These are phyloP conservation scores for Colletotrichum sp. DNA, from an alignment of 2,329 filamentous ascomycete genomes.

Conservation along the genomic window DNA sequence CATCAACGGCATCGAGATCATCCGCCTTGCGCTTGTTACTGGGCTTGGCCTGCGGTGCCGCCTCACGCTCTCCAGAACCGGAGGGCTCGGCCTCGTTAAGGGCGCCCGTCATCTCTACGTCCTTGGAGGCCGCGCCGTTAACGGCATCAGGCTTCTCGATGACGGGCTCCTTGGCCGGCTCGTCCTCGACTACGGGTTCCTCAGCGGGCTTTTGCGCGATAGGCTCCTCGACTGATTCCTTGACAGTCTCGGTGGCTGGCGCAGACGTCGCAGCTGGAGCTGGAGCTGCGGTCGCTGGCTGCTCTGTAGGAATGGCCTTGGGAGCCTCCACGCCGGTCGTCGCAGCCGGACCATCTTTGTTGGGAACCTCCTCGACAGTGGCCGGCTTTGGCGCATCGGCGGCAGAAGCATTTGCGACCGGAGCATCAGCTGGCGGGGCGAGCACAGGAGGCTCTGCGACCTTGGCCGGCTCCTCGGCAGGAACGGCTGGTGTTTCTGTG, in stretches of 20 bases:
- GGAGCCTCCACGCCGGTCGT: slow-evolving; percentile 29
- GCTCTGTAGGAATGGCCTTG: slow-evolving; percentile 12
- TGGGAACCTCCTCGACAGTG: slow-evolving; percentile 9
- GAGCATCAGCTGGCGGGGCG: slow-evolving; percentile 20
- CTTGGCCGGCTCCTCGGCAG: slow-evolving; percentile 24
- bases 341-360: slow-evolving; percentile 23
- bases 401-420: slow-evolving; percentile 25
- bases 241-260: background rate
- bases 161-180: slow-evolving; percentile 32
- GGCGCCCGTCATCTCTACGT: slow-evolving; percentile 25
- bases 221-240: slow-evolving; percentile 23
- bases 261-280: slow-evolving; percentile 2
- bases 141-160: slow-evolving; percentile 27
- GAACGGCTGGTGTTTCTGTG: slow-evolving; percentile 1
- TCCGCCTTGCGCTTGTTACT: slow-evolving; percentile 43
- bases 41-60: slow-evolving; percentile 26
- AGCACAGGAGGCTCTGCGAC: slow-evolving; percentile 23
- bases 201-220: slow-evolving; percentile 27
- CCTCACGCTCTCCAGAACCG: slow-evolving; percentile 11
- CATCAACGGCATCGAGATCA: slow-evolving; percentile 27
- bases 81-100: slow-evolving; percentile 22
- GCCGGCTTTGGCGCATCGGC: slow-evolving; percentile 37
- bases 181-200: slow-evolving; percentile 28
- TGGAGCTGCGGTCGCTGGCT: slow-evolving; percentile 10
- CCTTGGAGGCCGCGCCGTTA: slow-evolving; percentile 21